Evolutionary conservation across 164 flowering plant genomes (phyloP).

Genomic region (Vitis riparia): DNA sequence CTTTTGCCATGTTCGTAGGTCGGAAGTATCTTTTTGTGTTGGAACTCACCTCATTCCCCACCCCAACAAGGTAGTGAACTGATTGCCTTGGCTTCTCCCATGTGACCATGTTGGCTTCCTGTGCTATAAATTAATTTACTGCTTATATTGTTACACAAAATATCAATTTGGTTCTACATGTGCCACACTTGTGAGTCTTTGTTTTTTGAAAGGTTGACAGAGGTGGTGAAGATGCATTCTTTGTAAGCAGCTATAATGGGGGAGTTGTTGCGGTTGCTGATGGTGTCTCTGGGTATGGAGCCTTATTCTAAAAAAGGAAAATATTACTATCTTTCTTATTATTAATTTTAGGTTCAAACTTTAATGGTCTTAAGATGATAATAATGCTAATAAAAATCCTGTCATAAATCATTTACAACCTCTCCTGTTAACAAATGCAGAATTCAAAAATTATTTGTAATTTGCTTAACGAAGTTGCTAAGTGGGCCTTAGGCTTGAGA

Average conservation of each 20-base stretch:
- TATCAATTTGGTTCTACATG: not conserved
- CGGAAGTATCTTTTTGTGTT: conserved; percentile 57
- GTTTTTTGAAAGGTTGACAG: conserved; percentile 54
- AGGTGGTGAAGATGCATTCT: conserved; percentile 97
- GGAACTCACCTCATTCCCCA: conserved; percentile 91
- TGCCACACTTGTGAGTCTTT: conserved; percentile 1
- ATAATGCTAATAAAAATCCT: no score
- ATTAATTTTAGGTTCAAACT: no score
- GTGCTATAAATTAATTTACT: not conserved
- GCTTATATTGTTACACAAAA: not conserved
- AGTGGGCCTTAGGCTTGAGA: no score
- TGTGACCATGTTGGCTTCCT: not conserved
- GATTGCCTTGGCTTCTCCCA: not conserved
- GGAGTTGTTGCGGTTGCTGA: conserved; percentile 91
- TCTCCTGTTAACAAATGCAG: no score
- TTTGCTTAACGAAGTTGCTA: not conserved
- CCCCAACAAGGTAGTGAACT: conserved; percentile 68
- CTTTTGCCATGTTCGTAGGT: conserved; percentile 30
- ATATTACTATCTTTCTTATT: not conserved
- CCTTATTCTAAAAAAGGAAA: not conserved
- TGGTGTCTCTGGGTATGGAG: conserved; percentile 89
- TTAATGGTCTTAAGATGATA: no score
- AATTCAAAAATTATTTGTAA: no score
- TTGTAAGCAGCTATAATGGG: conserved; percentile 65
- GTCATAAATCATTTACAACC: no score